These are phyloP conservation scores for Hexamita inflata DNA, from an alignment of 208 protist species.

Conservation along the genomic window DNA sequence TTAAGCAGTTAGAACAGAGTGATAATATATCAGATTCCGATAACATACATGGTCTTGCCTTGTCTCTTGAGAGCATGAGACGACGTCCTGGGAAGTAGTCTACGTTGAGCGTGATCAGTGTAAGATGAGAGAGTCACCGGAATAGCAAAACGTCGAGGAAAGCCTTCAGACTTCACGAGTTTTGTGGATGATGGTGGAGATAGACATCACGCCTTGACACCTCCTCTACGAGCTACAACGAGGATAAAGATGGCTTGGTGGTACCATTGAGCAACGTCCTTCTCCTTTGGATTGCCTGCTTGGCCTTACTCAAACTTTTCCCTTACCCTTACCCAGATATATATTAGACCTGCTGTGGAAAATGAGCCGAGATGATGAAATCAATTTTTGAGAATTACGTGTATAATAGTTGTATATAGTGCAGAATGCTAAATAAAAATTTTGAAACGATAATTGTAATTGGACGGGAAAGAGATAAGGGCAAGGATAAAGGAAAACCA, in stretches of 20 bases:
- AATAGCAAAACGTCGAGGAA: slow-evolving; percentile 75
- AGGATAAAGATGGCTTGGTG: slow-evolving; percentile 55
- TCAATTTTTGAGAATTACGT: too few species aligned
- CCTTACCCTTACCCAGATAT: slow-evolving; percentile 19
- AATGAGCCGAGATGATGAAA: too few species aligned
- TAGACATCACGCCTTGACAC: slow-evolving; percentile 68
- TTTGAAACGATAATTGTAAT: too few species aligned
- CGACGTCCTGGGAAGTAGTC: slow-evolving; percentile 77
- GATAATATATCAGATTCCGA: too few species aligned
- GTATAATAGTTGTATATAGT: too few species aligned
- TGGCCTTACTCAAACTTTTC: too few species aligned
- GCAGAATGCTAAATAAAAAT: too few species aligned
- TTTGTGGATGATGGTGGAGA: slow-evolving; percentile 72
- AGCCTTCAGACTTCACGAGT: slow-evolving; percentile 65
- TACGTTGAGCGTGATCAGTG: slow-evolving; percentile 73
- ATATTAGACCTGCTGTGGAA: too few species aligned
- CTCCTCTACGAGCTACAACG: slow-evolving; percentile 65
- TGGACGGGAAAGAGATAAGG: too few species aligned
- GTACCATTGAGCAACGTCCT: slow-evolving; percentile 6
- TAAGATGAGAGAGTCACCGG: slow-evolving; percentile 73
- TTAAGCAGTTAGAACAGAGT: too few species aligned
- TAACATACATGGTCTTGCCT: slow-evolving; percentile 76
- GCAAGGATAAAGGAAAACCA: too few species aligned
- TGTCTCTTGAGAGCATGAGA: slow-evolving; percentile 79
- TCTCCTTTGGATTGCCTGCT: slow-evolving; percentile 24